Evolutionary conservation across 108 stramenopile genomes (phyloP).

Genomic region (Schizochytrium sp.): DNA sequence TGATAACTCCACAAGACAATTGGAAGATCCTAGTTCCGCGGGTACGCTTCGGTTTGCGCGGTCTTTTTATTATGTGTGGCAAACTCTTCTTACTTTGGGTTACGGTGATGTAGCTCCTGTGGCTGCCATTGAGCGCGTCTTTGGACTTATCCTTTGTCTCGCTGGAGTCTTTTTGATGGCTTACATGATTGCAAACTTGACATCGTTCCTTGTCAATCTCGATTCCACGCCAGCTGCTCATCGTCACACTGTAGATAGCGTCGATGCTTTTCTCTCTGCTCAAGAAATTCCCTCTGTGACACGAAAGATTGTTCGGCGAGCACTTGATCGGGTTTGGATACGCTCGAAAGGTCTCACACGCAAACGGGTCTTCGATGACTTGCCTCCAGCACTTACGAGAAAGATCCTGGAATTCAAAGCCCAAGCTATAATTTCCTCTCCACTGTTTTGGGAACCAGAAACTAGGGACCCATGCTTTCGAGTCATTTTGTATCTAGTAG

Average conservation of each 20-base stretch:
- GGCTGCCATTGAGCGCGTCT: neutral
- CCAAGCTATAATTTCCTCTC: neutral
- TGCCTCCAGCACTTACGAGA: neutral
- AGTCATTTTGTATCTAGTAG: neutral
- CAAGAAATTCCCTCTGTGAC: neutral
- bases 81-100: constrained; percentile 36
- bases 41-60: neutral
- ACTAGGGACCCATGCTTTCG: neutral
- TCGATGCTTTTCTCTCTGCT: neutral
- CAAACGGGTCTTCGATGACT: neutral
- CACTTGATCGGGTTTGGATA: neutral
- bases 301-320: neutral
- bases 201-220: constrained; percentile 28
- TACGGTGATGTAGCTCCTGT: constrained; percentile 30
- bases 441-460: neutral
- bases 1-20: neutral
- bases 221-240: constrained; percentile 41
- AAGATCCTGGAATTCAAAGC: neutral
- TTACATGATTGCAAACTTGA: constrained; percentile 44
- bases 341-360: constrained; percentile 11
- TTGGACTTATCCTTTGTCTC: constrained; percentile 12
- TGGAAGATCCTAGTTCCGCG: neutral
- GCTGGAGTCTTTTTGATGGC: constrained; percentile 8
- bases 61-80: constrained; percentile 39
- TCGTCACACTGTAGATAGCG: neutral